phyloP scores from a whole-genome alignment of 495 filamentous ascomycete genomes.

The Aspergillus bridgeri region DNA sequence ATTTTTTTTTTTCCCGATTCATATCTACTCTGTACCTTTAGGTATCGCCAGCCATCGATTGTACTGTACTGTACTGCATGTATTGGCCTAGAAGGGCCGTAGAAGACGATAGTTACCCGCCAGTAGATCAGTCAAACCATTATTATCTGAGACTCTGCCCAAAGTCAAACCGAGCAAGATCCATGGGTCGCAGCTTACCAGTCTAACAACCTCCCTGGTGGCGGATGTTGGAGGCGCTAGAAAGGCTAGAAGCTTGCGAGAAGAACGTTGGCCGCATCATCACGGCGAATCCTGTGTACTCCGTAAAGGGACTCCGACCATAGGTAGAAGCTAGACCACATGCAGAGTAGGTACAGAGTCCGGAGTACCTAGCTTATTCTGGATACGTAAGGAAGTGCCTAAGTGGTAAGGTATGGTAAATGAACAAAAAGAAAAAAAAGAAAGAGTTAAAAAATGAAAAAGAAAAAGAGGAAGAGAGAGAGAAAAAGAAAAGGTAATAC shows the following conservation, averaged over 20 bases:
- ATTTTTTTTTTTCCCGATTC: neutral
- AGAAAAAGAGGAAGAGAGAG: too few species aligned
- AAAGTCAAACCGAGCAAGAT: neutral
- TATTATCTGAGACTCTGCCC: neutral
- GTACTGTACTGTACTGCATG: neutral
- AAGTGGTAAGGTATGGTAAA: constrained; percentile 24
- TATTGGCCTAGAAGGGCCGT: neutral
- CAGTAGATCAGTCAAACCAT: neutral
- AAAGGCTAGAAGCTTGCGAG: constrained; percentile 35
- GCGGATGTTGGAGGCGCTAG: constrained; percentile 22
- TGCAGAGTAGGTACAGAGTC: too few species aligned
- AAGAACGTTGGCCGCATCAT: constrained; percentile 30
- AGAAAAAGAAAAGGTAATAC: too few species aligned
- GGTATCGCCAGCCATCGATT: too few species aligned
- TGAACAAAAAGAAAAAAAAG: neutral
- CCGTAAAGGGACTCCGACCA: too few species aligned
- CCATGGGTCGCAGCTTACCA: neutral
- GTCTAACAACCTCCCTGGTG: neutral
- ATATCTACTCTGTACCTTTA: too few species aligned
- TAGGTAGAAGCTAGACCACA: too few species aligned
- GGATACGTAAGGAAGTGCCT: constrained; percentile 39
- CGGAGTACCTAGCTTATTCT: constrained; percentile 3
- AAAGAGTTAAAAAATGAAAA: too few species aligned
- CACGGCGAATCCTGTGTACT: too few species aligned
- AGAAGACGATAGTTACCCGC: neutral